Conservation (phyloP, 805 yeast species). For the Zygoascus flipseniorum region DNA sequence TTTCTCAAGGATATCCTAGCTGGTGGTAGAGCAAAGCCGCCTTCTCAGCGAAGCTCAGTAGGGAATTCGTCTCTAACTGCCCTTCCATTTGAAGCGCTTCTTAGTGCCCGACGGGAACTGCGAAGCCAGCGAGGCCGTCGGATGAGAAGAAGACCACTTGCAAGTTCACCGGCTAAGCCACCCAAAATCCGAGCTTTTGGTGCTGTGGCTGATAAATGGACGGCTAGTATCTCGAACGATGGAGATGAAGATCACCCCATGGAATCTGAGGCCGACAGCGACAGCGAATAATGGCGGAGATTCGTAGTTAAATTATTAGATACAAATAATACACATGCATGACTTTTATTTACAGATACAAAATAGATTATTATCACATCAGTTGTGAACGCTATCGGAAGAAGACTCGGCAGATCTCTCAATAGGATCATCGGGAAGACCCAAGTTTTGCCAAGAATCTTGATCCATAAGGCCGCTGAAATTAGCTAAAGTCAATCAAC, state of each 20-base stretch:
- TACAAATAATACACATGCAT: background rate
- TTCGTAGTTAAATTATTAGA: background rate
- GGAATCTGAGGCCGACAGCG: background rate
- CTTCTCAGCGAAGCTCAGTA: background rate
- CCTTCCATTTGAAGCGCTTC: background rate
- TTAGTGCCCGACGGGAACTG: background rate
- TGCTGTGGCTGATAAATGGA: background rate
- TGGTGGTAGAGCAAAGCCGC: background rate
- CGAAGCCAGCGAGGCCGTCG: background rate
- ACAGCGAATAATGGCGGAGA: background rate
- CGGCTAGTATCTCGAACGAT: background rate
- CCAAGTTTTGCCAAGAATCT: slow-evolving; percentile 53
- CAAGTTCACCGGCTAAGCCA: background rate
- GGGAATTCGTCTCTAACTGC: background rate
- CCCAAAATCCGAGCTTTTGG: background rate
- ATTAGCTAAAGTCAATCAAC: slow-evolving; percentile 12
- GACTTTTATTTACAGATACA: background rate
- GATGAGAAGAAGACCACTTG: background rate
- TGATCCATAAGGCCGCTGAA: slow-evolving; percentile 42
- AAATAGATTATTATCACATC: background rate
- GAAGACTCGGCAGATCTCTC: too few species aligned
- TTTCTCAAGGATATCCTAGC: background rate
- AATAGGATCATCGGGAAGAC: slow-evolving; percentile 45
- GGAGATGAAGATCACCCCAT: background rate
- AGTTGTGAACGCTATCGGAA: too few species aligned